Conservation (phyloP, 805 yeast species). For the Debaryomyces castellii region DNA sequence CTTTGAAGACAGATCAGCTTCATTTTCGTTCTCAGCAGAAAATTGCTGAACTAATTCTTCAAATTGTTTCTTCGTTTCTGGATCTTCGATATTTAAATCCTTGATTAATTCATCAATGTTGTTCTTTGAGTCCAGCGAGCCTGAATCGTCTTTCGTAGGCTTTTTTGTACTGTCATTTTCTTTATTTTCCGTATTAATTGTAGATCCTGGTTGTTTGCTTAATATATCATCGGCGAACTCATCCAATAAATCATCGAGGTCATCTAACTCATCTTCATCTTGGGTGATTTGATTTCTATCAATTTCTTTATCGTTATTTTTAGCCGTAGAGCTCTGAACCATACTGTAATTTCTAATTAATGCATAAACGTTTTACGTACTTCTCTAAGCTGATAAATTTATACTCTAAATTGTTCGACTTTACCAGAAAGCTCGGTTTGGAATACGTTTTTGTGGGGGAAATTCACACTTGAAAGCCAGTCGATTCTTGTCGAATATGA, state of each 20-base stretch:
- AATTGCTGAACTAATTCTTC: conserved; percentile 48
- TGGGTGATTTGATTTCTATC: background rate
- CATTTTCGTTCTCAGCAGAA: conserved; percentile 32
- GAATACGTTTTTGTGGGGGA: background rate
- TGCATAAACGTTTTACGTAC: background rate
- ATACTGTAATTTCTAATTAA: background rate
- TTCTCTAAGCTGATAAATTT: background rate
- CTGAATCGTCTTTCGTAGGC: conserved; percentile 27
- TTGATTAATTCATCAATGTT: conserved; percentile 44
- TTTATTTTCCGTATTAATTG: conserved; percentile 15
- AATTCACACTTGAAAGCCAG: background rate
- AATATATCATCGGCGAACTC: conserved; percentile 76
- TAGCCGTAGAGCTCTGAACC: background rate
- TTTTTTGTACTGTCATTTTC: conserved; percentile 19
- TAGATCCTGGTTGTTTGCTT: conserved; percentile 59
- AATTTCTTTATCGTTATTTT: background rate
- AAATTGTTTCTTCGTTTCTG: conserved; percentile 51
- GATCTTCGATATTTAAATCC: conserved; percentile 50
- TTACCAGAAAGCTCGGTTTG: background rate
- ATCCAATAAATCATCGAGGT: conserved; percentile 80
- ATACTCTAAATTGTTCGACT: background rate
- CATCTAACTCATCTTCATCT: conserved; percentile 58
- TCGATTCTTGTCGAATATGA: no score
- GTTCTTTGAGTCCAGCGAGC: conserved; percentile 13
- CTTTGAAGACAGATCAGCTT: conserved; percentile 23